These are phyloP conservation scores for Zelopaecilomyces penicillatus DNA, from an alignment of 2,329 filamentous ascomycete species.

Conservation along the genomic window DNA sequence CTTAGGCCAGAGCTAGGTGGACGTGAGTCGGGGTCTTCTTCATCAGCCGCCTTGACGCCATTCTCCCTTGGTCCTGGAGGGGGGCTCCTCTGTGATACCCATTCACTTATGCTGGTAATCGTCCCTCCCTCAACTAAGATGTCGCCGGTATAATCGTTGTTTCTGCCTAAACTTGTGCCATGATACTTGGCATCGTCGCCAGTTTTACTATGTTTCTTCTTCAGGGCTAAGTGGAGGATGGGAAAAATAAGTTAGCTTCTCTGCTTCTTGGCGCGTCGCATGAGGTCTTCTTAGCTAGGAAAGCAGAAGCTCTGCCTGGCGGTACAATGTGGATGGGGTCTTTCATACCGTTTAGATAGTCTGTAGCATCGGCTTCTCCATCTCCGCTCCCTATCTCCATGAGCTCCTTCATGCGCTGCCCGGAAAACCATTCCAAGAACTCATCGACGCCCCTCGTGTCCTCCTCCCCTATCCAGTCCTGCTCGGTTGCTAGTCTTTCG, in stretches of 20 bases:
- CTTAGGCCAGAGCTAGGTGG: constrained; percentile 49
- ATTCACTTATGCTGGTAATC: constrained; percentile 27
- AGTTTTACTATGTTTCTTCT: constrained; percentile 86
- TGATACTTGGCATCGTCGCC: constrained; percentile 80
- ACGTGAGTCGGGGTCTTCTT: constrained; percentile 25
- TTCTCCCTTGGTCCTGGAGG: constrained; percentile 8
- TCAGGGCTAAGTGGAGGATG: constrained; percentile 49
- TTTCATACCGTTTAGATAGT: constrained; percentile 58
- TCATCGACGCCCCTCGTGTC: constrained; percentile 69
- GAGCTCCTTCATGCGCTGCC: constrained; percentile 69
- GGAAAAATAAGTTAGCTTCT: constrained; percentile 29
- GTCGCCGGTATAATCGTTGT: constrained; percentile 55
- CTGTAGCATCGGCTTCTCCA: constrained; percentile 53
- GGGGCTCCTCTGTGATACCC: constrained; percentile 24
- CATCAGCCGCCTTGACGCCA: constrained; percentile 1
- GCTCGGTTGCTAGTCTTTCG: constrained; percentile 56
- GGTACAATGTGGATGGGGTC: not conserved
- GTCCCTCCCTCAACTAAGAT: constrained; percentile 70
- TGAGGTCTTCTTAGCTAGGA: not conserved
- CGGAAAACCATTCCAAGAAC: constrained; percentile 72
- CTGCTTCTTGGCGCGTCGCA: not conserved
- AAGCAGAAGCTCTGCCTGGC: not conserved
- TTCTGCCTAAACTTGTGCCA: constrained; percentile 72
- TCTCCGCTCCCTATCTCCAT: constrained; percentile 70
- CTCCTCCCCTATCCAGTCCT: constrained; percentile 62